These are phyloP conservation scores for Lepidopterella palustris DNA, from an alignment of 495 filamentous ascomycete species.

Conservation along the genomic window DNA sequence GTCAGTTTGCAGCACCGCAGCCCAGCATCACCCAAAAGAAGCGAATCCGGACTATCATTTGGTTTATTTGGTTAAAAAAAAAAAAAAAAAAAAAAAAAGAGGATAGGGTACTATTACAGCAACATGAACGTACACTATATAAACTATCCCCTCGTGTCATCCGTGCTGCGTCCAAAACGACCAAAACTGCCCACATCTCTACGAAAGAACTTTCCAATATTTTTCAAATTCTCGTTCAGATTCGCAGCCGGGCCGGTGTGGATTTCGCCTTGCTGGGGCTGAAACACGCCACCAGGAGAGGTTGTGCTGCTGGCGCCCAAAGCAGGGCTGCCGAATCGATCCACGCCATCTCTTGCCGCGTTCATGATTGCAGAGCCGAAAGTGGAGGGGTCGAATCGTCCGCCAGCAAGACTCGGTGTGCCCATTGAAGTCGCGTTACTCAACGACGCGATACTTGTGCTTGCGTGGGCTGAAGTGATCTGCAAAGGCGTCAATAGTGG, in stretches of 20 bases:
- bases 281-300: conserved; percentile 26
- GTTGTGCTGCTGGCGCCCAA: conserved; percentile 30
- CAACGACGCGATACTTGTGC: conserved; percentile 41
- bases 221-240: conserved; percentile 86
- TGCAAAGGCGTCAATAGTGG: conserved; percentile 57
- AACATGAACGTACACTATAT: no score
- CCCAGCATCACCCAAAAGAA: no score
- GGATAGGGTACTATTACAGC: no score
- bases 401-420: conserved; percentile 33
- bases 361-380: conserved; percentile 67
- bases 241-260: conserved; percentile 42
- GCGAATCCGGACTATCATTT: no score
- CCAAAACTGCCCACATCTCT: conserved; percentile 81
- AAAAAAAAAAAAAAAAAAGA: no score
- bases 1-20: no score
- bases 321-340: conserved; percentile 66
- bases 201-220: conserved; percentile 92
- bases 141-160: conserved; percentile 16
- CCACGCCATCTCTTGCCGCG: conserved; percentile 84
- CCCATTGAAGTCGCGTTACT: conserved; percentile 34
- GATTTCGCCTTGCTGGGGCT: conserved; percentile 27
- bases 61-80: no score
- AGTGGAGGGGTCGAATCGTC: conserved; percentile 69
- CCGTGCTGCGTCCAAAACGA: conserved; percentile 40
- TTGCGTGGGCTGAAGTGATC: conserved; percentile 31